These are phyloP conservation scores for Chalaropsis ovoidea DNA, from an alignment of 2,329 filamentous ascomycete species.

Conservation along the genomic window DNA sequence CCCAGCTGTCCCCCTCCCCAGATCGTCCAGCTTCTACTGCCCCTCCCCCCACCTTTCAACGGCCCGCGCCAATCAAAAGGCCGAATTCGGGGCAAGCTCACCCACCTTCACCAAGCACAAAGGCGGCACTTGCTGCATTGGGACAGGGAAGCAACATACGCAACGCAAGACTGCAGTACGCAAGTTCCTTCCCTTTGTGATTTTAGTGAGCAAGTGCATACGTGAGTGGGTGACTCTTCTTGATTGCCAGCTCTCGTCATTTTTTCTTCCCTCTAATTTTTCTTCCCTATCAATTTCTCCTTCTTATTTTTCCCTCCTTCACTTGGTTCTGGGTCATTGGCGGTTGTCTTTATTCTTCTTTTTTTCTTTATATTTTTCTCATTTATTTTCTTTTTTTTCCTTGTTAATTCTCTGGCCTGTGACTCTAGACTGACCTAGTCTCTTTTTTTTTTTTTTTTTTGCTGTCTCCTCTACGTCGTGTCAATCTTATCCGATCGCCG, in stretches of 20 bases:
- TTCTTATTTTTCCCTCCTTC: background rate
- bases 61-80: background rate
- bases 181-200: too few relatives aligned
- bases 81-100: background rate
- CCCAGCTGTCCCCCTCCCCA: background rate
- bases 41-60: background rate
- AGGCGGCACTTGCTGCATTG: background rate
- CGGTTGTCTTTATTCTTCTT: slow-evolving; percentile 7
- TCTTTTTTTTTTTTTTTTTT: background rate
- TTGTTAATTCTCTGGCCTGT: background rate
- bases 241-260: background rate
- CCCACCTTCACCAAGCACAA: background rate
- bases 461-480: slow-evolving; percentile 3
- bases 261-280: background rate
- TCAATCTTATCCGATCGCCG: slow-evolving; percentile 11
- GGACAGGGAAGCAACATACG: background rate
- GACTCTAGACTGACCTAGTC: background rate
- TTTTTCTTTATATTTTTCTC: background rate
- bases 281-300: background rate
- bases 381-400: slow-evolving; percentile 12
- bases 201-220: background rate
- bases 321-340: background rate
- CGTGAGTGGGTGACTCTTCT: too few relatives aligned
- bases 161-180: background rate
- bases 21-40: background rate